These are phyloP conservation scores for Aspergillus fumigatus DNA, from an alignment of 2,329 filamentous ascomycete genomes.

Conservation along the genomic window DNA sequence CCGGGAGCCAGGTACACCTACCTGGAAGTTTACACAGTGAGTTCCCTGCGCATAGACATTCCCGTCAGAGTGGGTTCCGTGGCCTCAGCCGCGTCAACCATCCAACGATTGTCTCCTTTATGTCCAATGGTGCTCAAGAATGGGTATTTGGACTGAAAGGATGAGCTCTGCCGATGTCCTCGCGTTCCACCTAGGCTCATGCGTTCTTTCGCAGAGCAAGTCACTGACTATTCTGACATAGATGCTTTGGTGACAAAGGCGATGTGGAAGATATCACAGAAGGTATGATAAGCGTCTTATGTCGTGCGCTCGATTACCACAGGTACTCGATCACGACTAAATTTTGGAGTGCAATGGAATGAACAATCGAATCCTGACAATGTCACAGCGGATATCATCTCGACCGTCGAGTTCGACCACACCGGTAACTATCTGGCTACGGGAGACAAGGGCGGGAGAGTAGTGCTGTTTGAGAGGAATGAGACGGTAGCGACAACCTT, in stretches of 20 bases:
- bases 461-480: conserved; percentile 64
- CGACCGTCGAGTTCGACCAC: conserved; percentile 50
- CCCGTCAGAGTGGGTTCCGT: conserved; percentile 3
- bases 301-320: not conserved
- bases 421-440: conserved; percentile 51
- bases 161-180: not conserved
- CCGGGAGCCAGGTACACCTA: conserved; percentile 87
- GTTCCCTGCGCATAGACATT: conserved; percentile 35
- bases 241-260: conserved; percentile 99
- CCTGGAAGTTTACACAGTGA: conserved; percentile 99
- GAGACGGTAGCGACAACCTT: conserved; percentile 64
- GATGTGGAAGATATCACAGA: conserved; percentile 99
- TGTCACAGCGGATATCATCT: conserved; percentile 46
- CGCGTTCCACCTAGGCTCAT: not conserved
- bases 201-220: not conserved
- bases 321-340: not conserved
- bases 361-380: not conserved
- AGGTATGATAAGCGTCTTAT: conserved; percentile 51
- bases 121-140: not conserved
- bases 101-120: not conserved
- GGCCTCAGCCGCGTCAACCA: not conserved
- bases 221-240: conserved; percentile 36
- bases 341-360: not conserved
- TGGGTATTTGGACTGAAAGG: not conserved
- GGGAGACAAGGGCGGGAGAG: conserved; percentile 49